Evolutionary conservation across 345 rosid genomes (phyloP).

Genomic region (Euphorbia peplus): DNA sequence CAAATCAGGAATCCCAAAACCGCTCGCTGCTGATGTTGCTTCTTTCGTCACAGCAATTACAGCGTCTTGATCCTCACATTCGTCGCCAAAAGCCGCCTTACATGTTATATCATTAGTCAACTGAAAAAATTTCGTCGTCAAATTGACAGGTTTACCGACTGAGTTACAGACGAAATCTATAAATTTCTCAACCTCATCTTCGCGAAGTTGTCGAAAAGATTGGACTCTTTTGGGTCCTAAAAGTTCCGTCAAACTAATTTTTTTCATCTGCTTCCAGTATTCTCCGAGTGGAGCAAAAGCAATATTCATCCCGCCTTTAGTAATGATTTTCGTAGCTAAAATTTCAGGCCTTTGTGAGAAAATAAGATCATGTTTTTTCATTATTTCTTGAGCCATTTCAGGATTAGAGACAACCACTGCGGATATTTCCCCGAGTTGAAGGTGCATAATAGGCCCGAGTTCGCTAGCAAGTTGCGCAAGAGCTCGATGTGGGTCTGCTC

Average conservation of each 20-base stretch:
- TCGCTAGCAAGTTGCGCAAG: slow-evolving; percentile 18
- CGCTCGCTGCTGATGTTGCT: slow-evolving; percentile 2
- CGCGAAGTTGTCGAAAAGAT: slow-evolving; percentile 1
- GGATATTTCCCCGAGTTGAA: slow-evolving; percentile 20
- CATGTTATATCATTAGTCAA: slow-evolving; percentile 13
- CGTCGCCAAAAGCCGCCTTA: slow-evolving; percentile 14
- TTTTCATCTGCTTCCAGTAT: slow-evolving; percentile 22
- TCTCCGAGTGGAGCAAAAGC: slow-evolving; percentile 17
- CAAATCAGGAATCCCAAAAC: slow-evolving; percentile 17
- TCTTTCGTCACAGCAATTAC: not conserved
- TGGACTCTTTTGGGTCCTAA: slow-evolving; percentile 11
- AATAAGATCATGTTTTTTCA: slow-evolving; percentile 21
- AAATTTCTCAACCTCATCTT: slow-evolving; percentile 15
- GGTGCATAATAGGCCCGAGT: slow-evolving; percentile 23
- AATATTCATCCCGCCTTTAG: slow-evolving; percentile 4
- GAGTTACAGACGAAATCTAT: not conserved
- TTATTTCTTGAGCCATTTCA: slow-evolving; percentile 3
- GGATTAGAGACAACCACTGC: slow-evolving; percentile 11
- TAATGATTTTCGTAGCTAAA: not conserved
- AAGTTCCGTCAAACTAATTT: slow-evolving; percentile 3
- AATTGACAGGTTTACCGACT: not conserved
- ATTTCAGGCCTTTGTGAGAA: slow-evolving; percentile 19
- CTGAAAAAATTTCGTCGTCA: not conserved
- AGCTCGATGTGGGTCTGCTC: slow-evolving; percentile 14
- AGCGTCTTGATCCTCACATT: slow-evolving; percentile 6